Evolutionary conservation across 139 green algal species (phyloP).

Genomic region (Coelastrella sp.): DNA sequence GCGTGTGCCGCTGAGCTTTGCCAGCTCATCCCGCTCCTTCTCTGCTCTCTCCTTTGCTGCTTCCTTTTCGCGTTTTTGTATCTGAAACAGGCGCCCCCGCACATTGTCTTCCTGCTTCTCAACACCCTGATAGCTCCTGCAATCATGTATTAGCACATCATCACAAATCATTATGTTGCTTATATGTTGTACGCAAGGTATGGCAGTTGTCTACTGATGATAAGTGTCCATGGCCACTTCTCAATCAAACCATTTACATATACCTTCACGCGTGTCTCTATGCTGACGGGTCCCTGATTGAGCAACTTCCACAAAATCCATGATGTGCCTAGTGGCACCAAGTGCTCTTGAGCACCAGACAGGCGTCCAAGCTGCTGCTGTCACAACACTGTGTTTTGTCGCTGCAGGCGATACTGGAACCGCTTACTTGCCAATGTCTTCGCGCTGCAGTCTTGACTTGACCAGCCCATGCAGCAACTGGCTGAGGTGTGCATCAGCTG

Average conservation of each 20-base stretch:
- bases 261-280: too few species aligned
- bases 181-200: too few species aligned
- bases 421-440: conserved; percentile 44
- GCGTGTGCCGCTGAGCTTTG: conserved; percentile 7
- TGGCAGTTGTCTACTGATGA: too few species aligned
- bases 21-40: conserved; percentile 38
- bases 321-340: too few species aligned
- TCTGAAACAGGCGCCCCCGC: conserved; percentile 24
- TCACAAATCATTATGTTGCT: too few species aligned
- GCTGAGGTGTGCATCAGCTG: conserved; percentile 9
- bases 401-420: not conserved
- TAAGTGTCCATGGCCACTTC: too few species aligned
- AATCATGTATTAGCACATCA: not conserved
- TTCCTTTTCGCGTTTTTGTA: conserved; percentile 34
- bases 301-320: too few species aligned
- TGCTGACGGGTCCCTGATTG: too few species aligned
- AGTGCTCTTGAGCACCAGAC: too few species aligned
- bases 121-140: conserved; percentile 39
- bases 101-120: conserved; percentile 38
- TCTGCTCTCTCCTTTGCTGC: conserved; percentile 27
- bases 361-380: too few species aligned
- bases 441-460: conserved; percentile 20
- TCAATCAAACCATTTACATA: too few species aligned
- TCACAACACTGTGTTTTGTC: too few species aligned
- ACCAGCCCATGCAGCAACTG: conserved; percentile 21